A percentile compares a stretch with the other conserved stretches of the same genome.
These are phyloP conservation scores for Danielozyma ontarioensis DNA, from an alignment of 805 yeast genomes.

Conservation along the genomic window DNA sequence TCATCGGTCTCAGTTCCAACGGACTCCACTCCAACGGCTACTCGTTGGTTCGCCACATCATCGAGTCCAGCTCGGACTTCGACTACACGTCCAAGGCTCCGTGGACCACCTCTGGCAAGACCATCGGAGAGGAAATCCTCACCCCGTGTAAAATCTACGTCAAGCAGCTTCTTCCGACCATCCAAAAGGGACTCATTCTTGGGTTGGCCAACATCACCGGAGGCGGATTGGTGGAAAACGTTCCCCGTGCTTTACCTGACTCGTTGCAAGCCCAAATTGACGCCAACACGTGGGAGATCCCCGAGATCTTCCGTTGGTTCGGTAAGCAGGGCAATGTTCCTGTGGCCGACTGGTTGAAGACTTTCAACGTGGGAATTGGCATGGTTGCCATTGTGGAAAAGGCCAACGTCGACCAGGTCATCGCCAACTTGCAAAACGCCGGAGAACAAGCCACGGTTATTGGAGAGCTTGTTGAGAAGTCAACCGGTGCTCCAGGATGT, in stretches of 20 bases:
- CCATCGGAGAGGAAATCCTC: slow-evolving; percentile 82
- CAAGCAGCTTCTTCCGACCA: slow-evolving; percentile 75
- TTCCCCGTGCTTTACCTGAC: slow-evolving; percentile 89
- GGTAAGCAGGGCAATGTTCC: slow-evolving; percentile 92
- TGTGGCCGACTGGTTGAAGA: slow-evolving; percentile 73
- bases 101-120: slow-evolving; percentile 59
- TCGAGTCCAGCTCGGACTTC: slow-evolving; percentile 63
- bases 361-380: slow-evolving; percentile 94
- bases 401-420: slow-evolving; percentile 57
- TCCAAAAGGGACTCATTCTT: slow-evolving; percentile 60
- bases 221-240: slow-evolving; percentile 94
- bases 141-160: slow-evolving; percentile 94
- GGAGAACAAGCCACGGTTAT: slow-evolving; percentile 68
- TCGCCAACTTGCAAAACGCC: slow-evolving; percentile 47
- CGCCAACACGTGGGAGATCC: slow-evolving; percentile 75
- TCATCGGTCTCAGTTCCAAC: slow-evolving; percentile 83
- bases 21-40: slow-evolving; percentile 98
- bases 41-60: slow-evolving; percentile 87
- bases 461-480: slow-evolving; percentile 31
- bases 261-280: slow-evolving; percentile 77
- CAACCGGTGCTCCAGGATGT: slow-evolving; percentile 55
- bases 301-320: slow-evolving; percentile 90
- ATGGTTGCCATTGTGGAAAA: slow-evolving; percentile 83
- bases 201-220: slow-evolving; percentile 98
- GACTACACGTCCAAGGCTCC: slow-evolving; percentile 77